Evolutionary conservation across 768 basidiomycete species (phyloP), one percentile per base, ranked within the genome.

Genomic region (Roridomyces roridus): DNA sequence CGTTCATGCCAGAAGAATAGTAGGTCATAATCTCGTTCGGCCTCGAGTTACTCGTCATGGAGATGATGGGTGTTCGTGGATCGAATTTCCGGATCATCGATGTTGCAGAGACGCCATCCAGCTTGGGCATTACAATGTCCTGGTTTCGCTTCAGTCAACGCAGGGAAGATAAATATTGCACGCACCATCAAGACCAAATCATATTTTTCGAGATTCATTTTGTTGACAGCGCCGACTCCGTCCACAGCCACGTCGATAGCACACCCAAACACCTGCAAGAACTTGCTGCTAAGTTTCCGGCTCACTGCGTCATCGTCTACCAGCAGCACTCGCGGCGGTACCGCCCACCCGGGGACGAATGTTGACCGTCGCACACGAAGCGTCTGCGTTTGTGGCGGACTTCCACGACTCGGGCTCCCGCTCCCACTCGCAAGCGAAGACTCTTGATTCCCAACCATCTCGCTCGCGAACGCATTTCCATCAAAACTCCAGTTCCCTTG

Each of bases 251-350:
- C 90, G 65, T 98, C 96, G 52, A 90, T 94, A 65, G 88, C 87
- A 72, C 96, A 97, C 35, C 96, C 96, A 72, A 96, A 95, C 40
- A 97, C 91, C 75, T 96, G 90, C 69, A 98, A 72, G 70, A 98
- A 96, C 76, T 96, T 97, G 79, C 86, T 91, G 60, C 90, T 89
- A 54, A 98, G 74, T 68, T 88, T 89, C 54, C 96, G 75, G 70
- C 89, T 94, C 24, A 98, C 94, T 5, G 88, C 88, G 67, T 98
- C 96, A 72, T 98, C 96, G 71, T 98, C 96, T 10, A 98, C 96
- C 8, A 98, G 82, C 46, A 98, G 72, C 51, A 98, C 95, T 0
- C 91, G 78, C 5, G 96, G 96, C 0, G 94, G 90, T 0, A 94
- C 91, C 0, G 92, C 89, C 94, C 94, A 96, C 2, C 89, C 91